Base-by-base conservation (phyloP, 2,329 filamentous ascomycete genomes). In the Coccinonectria pachysandricola region DNA sequence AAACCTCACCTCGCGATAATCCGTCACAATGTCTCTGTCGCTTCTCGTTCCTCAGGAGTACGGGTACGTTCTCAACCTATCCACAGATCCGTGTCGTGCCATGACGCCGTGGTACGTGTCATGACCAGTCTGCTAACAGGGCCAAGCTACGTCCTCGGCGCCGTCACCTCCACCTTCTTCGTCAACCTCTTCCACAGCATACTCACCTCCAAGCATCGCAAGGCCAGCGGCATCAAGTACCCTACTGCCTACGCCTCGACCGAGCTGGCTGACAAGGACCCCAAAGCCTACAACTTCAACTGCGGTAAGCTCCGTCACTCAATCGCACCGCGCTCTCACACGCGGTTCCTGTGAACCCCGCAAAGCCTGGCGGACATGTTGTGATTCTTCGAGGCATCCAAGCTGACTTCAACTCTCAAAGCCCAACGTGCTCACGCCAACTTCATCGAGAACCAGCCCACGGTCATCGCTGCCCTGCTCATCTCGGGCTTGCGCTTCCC, bases 81-180 rank as follows among this genome's bases (percentile, higher is more conserved):
- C 21, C 7, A 18, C 14, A n/a, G 15, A 14, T 8, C n/a, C 2
- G 12, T 15, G 6, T 14, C 12, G 18, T 13, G 16, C 9, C 11
- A 11, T 8, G n/a, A n/a, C n/a, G n/a, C n/a, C n/a, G n/a, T n/a
- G n/a, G n/a, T n/a, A n/a, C n/a, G n/a, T n/a, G n/a, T n/a, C n/a
- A n/a, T n/a, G n/a, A n/a, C n/a, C n/a, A n/a, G n/a, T n/a, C n/a
- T n/a, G n/a, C n/a, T n/a, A n/a, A n/a, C n/a, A n/a, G n/a, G n/a
- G n/a, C n/a, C n/a, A n/a, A 79, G 75, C 57, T 74, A 73, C 48
- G 72, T 79, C 45, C 60, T 80, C 28, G 59, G 64, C 27, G 67
- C 62, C 23, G 71, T 71, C 30, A 58, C 66, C 12, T 61, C 66
- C 10, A 68, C 67, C 41, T 63, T 73, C 53, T 59, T 79, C 48